Evolutionary conservation across 495 filamentous ascomycete genomes (phyloP).

Genomic region (Penicillium malachiteum): DNA sequence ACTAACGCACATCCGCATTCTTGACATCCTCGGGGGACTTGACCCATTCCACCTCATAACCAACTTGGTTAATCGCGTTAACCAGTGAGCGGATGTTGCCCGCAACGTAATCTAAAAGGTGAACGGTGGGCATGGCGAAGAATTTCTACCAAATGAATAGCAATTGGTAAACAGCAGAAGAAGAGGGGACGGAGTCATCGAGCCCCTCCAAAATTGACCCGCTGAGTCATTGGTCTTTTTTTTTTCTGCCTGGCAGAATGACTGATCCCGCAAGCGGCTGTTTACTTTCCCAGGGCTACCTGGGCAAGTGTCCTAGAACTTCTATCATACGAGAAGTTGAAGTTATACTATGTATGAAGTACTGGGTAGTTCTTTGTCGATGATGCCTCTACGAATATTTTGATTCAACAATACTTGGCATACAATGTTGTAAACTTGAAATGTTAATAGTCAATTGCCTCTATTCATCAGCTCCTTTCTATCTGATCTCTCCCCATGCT

Average conservation of each 20-base stretch:
- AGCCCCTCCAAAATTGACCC: slow-evolving; percentile 23
- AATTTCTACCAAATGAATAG: not conserved
- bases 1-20: slow-evolving; percentile 69
- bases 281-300: too few species aligned
- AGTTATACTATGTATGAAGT: too few species aligned
- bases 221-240: slow-evolving; percentile 27
- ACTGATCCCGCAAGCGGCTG: not conserved
- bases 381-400: too few species aligned
- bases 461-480: too few species aligned
- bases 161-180: not conserved
- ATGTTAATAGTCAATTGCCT: too few species aligned
- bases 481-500: too few species aligned
- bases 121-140: slow-evolving; percentile 77
- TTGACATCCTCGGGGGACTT: slow-evolving; percentile 77
- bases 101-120: slow-evolving; percentile 82
- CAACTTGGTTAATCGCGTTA: slow-evolving; percentile 93
- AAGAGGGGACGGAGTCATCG: slow-evolving; percentile 9
- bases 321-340: too few species aligned
- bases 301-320: too few species aligned
- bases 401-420: too few species aligned
- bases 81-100: slow-evolving; percentile 93
- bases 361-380: too few species aligned
- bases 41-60: slow-evolving; percentile 92
- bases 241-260: slow-evolving; percentile 32
- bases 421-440: too few species aligned